Conservation (phyloP, 306 rosid species). For the Acacia melanoxylon region DNA sequence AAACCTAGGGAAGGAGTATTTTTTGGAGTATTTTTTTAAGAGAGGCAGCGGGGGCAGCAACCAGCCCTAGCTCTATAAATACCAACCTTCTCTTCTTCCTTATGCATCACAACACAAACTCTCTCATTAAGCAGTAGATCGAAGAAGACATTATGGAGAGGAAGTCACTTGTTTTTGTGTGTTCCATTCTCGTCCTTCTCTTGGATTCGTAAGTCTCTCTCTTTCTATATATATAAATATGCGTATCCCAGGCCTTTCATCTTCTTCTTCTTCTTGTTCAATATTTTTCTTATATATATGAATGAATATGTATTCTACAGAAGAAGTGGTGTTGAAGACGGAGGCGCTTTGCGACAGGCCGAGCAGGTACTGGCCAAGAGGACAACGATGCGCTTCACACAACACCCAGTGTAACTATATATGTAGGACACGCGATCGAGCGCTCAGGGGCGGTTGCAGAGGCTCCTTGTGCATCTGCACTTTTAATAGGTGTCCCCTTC, state of each 20-base stretch:
- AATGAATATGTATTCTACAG: background rate
- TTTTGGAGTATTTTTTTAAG: no score
- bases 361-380: background rate
- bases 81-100: background rate
- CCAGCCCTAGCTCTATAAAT: background rate
- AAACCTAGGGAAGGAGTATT: no score
- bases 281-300: background rate
- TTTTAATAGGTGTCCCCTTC: background rate
- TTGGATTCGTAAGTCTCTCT: no score
- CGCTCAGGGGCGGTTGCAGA: background rate
- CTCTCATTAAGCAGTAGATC: no score
- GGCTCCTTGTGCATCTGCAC: conserved; percentile 12
- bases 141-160: no score
- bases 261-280: background rate
- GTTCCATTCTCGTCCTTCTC: no score
- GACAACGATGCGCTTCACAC: background rate
- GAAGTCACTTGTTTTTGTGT: no score
- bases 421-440: conserved; percentile 25
- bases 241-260: no score
- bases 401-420: conserved; percentile 3
- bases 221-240: no score
- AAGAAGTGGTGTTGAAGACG: conserved; percentile 25
- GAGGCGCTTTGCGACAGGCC: background rate
- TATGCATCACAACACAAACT: background rate
- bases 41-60: no score